phyloP scores from a whole-genome alignment of 805 yeast species.

The Kodamaea sagamina region DNA sequence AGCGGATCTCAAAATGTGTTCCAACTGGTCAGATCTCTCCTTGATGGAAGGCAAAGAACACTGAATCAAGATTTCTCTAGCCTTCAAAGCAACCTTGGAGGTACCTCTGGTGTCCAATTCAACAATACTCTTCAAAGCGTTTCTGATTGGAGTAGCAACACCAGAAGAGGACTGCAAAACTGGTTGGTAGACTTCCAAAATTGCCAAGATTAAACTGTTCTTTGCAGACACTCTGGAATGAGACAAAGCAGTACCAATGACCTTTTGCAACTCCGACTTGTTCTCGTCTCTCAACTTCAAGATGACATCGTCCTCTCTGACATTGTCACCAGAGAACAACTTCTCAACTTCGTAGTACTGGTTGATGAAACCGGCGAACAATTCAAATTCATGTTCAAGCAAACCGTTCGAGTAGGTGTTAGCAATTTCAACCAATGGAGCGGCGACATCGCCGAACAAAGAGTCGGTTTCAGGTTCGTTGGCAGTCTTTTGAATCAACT shows the following conservation, averaged over 20 bases:
- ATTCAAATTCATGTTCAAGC: conserved; percentile 77
- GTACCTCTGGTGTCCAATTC: conserved; percentile 88
- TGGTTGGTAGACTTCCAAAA: conserved; percentile 79
- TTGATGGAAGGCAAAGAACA: conserved; percentile 94
- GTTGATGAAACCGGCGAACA: conserved; percentile 66
- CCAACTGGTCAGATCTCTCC: conserved; percentile 96
- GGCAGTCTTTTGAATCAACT: conserved; percentile 64
- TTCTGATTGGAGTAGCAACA: conserved; percentile 63
- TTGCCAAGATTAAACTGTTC: conserved; percentile 84
- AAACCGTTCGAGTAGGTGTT: conserved; percentile 72
- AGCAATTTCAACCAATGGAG: conserved; percentile 74
- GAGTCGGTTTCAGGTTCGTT: conserved; percentile 54
- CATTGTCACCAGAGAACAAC: conserved; percentile 72
- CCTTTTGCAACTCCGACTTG: conserved; percentile 71
- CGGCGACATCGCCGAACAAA: conserved; percentile 59
- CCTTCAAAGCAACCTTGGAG: conserved; percentile 91
- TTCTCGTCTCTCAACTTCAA: conserved; percentile 85
- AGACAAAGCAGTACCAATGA: conserved; percentile 73
- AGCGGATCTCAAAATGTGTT: conserved; percentile 88
- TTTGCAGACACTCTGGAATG: conserved; percentile 93
- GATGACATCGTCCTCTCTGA: conserved; percentile 86
- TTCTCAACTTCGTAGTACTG: conserved; percentile 78
- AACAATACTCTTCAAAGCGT: conserved; percentile 74
- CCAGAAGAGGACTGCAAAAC: conserved; percentile 69
- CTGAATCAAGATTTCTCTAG: conserved; percentile 94